Conservation (phyloP, 2,329 filamentous ascomycete genomes). For the Eurotiales sp. region DNA sequence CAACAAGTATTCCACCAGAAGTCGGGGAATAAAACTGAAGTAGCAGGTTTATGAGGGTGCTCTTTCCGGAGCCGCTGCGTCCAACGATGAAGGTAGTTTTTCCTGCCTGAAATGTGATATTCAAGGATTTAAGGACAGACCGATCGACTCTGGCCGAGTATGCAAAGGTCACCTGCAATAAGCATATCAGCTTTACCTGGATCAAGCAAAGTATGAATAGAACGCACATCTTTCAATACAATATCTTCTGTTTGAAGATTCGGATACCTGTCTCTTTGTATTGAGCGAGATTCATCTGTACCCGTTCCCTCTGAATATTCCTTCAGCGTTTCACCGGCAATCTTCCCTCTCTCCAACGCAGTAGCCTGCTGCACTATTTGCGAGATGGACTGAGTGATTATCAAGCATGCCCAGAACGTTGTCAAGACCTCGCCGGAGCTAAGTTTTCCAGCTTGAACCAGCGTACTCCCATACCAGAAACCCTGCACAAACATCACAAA, state of each 20-base stretch:
- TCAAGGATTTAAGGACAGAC: conserved; percentile 57
- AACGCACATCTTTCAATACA: conserved; percentile 60
- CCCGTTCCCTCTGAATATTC: conserved; percentile 36
- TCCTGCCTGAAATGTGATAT: conserved; percentile 67
- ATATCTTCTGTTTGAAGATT: conserved; percentile 62
- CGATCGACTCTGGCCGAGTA: conserved; percentile 69
- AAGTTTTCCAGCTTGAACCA: conserved; percentile 59
- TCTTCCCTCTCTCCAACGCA: conserved; percentile 72
- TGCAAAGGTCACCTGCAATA: conserved; percentile 66
- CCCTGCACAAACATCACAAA: conserved; percentile 79
- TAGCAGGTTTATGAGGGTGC: conserved; percentile 77
- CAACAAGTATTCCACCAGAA: conserved; percentile 64
- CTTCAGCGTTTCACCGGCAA: conserved; percentile 64
- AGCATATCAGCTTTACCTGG: conserved; percentile 16
- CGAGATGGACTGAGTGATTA: conserved; percentile 71
- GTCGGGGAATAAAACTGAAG: conserved; percentile 70
- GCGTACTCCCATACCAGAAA: conserved; percentile 78
- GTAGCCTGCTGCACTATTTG: conserved; percentile 72
- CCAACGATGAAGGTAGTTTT: conserved; percentile 79
- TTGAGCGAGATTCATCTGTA: conserved; percentile 16
- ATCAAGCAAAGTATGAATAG: not conserved
- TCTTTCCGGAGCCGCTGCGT: conserved; percentile 86
- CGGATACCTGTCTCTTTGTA: conserved; percentile 27
- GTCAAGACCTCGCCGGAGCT: conserved; percentile 69
- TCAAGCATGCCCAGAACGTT: conserved; percentile 78